phyloP scores from a whole-genome alignment of 2,329 filamentous ascomycete genomes.

The Penicillium sp. region DNA sequence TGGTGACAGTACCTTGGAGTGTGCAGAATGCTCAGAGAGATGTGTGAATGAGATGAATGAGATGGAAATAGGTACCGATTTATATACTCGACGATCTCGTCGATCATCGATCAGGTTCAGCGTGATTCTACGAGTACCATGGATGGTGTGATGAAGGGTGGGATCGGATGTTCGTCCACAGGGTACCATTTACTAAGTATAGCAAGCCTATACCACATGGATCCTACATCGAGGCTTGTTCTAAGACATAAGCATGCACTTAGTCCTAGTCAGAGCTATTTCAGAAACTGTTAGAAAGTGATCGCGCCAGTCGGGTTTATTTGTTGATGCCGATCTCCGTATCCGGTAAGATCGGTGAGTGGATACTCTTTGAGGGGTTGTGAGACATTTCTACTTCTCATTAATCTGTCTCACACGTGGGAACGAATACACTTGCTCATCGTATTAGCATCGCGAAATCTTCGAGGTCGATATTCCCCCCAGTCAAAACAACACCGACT shows the following conservation, averaged over 20 bases:
- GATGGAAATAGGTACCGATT: background rate
- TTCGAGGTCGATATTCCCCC: background rate
- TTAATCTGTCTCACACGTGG: too few relatives aligned
- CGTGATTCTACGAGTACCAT: background rate
- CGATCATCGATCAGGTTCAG: background rate
- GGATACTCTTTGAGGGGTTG: constrained; percentile 4
- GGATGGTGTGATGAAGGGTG: background rate
- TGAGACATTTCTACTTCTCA: constrained; percentile 11
- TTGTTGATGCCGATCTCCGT: constrained; percentile 7
- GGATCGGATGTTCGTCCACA: background rate
- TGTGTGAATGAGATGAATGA: background rate
- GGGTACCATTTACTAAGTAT: background rate
- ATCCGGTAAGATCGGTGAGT: constrained; percentile 1
- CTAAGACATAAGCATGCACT: constrained; percentile 3
- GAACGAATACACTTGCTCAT: background rate
- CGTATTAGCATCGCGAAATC: background rate
- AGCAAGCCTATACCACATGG: background rate
- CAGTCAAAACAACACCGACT: background rate
- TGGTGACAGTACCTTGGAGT: constrained; percentile 8
- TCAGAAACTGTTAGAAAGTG: background rate
- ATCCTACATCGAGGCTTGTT: background rate
- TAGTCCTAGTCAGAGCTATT: background rate
- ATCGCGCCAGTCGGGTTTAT: constrained; percentile 3
- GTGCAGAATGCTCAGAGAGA: background rate
- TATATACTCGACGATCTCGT: background rate